Conservation (phyloP, 2,329 filamentous ascomycete species). For the Ceratocystis cacaofunesta region DNA sequence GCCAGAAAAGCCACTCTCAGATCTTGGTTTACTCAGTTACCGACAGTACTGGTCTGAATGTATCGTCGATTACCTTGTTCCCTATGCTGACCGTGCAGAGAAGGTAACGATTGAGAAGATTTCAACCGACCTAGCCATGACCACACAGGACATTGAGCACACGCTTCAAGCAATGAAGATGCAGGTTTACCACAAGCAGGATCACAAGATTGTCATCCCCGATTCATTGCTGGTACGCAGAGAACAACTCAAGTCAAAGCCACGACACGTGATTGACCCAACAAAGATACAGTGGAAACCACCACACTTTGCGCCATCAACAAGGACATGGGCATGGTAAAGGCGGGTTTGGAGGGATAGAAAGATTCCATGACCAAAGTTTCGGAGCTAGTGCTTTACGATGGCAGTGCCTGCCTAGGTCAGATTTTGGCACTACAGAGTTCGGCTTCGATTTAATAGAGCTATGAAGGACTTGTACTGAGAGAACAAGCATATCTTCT, state of each 20-base stretch:
- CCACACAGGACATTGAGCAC: slow-evolving; percentile 90
- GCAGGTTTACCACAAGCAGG: slow-evolving; percentile 89
- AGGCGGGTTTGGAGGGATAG: not conserved
- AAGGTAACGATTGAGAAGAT: slow-evolving; percentile 77
- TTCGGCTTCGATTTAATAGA: no score
- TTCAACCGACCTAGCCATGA: slow-evolving; percentile 72
- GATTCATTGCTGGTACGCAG: slow-evolving; percentile 65
- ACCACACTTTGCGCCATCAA: slow-evolving; percentile 80
- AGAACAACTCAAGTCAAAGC: slow-evolving; percentile 67
- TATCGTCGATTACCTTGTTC: slow-evolving; percentile 73
- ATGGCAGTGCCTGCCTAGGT: no score
- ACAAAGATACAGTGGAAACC: slow-evolving; percentile 84
- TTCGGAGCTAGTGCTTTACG: no score
- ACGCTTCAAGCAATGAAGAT: slow-evolving; percentile 88
- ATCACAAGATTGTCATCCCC: slow-evolving; percentile 89
- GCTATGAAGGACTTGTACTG: no score
- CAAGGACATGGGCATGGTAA: slow-evolving; percentile 91
- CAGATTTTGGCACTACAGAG: no score
- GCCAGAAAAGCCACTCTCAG: slow-evolving; percentile 89
- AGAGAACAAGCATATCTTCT: no score
- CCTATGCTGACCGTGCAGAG: slow-evolving; percentile 50
- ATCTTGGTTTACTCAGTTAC: slow-evolving; percentile 85
- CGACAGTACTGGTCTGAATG: slow-evolving; percentile 96
- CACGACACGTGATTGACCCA: slow-evolving; percentile 61
- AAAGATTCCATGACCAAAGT: not conserved